Percentiles rank a stretch among this genome's conserved stretches.
These are phyloP conservation scores for Rhexocercosporidium sp. DNA, from an alignment of 2,329 filamentous ascomycete genomes.

Conservation along the genomic window DNA sequence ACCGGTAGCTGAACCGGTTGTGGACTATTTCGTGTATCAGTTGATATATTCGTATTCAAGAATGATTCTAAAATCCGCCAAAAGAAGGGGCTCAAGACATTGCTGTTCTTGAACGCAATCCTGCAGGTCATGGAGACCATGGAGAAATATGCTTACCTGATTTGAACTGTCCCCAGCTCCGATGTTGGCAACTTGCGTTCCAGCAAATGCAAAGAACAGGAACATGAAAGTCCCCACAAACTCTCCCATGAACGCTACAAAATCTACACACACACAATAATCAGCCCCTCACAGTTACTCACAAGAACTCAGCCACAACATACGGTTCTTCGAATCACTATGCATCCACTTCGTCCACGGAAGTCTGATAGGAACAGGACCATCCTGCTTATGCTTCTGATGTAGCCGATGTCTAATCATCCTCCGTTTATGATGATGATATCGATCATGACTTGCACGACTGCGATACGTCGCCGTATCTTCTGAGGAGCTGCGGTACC, in stretches of 20 bases:
- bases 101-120: neutral
- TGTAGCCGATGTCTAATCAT: constrained; percentile 6
- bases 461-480: constrained; percentile 8
- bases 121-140: too few relatives aligned
- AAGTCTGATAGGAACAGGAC: constrained; percentile 5
- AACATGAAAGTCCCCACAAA: constrained; percentile 45
- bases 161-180: constrained; percentile 33
- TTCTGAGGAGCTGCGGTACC: constrained; percentile 2
- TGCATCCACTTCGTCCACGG: constrained; percentile 52
- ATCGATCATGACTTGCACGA: neutral
- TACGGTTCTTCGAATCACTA: constrained; percentile 50
- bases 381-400: constrained; percentile 18
- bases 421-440: constrained; percentile 2
- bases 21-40: neutral
- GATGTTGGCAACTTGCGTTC: constrained; percentile 38
- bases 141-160: neutral
- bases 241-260: constrained; percentile 37
- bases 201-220: constrained; percentile 43
- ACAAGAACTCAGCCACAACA: constrained; percentile 8
- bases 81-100: neutral
- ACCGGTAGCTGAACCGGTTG: constrained; percentile 40
- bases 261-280: constrained; percentile 22
- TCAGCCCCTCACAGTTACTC: too few relatives aligned
- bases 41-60: neutral
- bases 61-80: neutral